Evolutionary conservation across 2,329 filamentous ascomycete species (phyloP).

Genomic region (Cercospora janseana): DNA sequence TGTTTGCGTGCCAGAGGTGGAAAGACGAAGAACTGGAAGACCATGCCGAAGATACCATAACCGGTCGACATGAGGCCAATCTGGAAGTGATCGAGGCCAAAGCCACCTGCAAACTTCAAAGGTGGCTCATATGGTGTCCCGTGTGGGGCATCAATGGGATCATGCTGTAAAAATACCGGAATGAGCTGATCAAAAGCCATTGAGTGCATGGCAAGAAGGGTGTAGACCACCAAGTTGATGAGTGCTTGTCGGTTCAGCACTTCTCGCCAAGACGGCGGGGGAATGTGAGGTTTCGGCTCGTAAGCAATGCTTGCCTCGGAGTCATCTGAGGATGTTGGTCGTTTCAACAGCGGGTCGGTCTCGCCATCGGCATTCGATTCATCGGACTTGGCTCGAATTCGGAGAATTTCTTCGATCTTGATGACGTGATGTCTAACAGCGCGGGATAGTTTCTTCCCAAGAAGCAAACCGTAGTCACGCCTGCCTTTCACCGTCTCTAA

Average conservation of each 20-base stretch:
- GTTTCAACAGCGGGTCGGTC: slow-evolving; percentile 32
- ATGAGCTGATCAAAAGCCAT: slow-evolving; percentile 47
- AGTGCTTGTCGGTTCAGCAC: slow-evolving; percentile 73
- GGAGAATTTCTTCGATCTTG: slow-evolving; percentile 23
- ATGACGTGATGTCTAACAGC: slow-evolving; percentile 17
- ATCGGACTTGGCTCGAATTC: slow-evolving; percentile 11
- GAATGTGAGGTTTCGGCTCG: slow-evolving; percentile 25
- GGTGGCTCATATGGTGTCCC: slow-evolving; percentile 52
- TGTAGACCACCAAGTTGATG: slow-evolving; percentile 74
- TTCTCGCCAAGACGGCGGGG: slow-evolving; percentile 53
- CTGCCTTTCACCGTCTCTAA: slow-evolving; percentile 66
- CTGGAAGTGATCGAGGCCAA: slow-evolving; percentile 66
- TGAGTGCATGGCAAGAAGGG: slow-evolving; percentile 55
- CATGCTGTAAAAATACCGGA: slow-evolving; percentile 83
- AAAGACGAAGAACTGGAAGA: slow-evolving; percentile 84
- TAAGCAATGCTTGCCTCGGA: slow-evolving; percentile 22
- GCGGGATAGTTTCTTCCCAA: slow-evolving; percentile 65
- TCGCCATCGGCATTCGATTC: slow-evolving; percentile 20
- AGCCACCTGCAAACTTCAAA: slow-evolving; percentile 75
- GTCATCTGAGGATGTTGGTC: slow-evolving; percentile 16
- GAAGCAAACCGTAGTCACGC: slow-evolving; percentile 70
- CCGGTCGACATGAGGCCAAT: slow-evolving; percentile 85
- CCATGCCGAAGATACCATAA: slow-evolving; percentile 74
- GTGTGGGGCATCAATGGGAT: slow-evolving; percentile 41
- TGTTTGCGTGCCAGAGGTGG: slow-evolving; percentile 69